These are phyloP conservation scores for Pulveroboletus sp. DNA, from an alignment of 768 basidiomycete genomes.

Conservation along the genomic window DNA sequence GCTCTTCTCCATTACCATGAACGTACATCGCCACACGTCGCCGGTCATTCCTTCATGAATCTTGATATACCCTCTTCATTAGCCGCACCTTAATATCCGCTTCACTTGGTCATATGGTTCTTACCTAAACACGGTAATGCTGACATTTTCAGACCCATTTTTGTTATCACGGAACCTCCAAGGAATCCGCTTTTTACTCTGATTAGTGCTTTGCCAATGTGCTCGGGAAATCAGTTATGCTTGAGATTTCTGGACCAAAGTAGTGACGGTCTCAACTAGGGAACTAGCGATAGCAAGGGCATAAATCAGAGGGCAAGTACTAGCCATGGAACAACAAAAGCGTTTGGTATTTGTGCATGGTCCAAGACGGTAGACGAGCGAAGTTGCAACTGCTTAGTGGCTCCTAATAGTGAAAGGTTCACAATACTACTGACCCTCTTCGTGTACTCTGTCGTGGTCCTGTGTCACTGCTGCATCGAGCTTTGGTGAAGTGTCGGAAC, in stretches of 20 bases:
- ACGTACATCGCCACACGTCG: conserved; percentile 26
- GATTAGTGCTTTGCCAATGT: conserved; percentile 29
- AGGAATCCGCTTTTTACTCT: conserved; percentile 22
- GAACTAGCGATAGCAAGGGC: not conserved
- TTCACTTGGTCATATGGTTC: conserved; percentile 32
- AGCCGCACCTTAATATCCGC: conserved; percentile 34
- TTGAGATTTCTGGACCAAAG: not conserved
- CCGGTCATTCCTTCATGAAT: conserved; percentile 36
- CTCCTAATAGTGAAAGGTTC: not conserved
- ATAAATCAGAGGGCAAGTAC: not conserved
- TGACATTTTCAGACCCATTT: conserved; percentile 22
- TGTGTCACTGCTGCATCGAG: not conserved
- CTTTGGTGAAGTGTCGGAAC: not conserved
- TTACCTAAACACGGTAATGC: conserved; percentile 27
- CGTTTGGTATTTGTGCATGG: not conserved
- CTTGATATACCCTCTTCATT: conserved; percentile 33
- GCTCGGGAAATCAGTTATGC: conserved; percentile 11
- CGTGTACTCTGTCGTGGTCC: not conserved
- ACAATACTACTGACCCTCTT: not conserved
- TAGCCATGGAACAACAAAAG: not conserved
- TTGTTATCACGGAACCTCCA: conserved; percentile 24
- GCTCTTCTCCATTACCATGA: conserved; percentile 22
- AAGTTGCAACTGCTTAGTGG: not conserved
- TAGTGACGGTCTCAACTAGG: conserved; percentile 1
- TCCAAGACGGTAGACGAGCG: not conserved